Base-by-base conservation (phyloP, 2,329 filamentous ascomycete species). In the Colletotrichum brevisporum region DNA sequence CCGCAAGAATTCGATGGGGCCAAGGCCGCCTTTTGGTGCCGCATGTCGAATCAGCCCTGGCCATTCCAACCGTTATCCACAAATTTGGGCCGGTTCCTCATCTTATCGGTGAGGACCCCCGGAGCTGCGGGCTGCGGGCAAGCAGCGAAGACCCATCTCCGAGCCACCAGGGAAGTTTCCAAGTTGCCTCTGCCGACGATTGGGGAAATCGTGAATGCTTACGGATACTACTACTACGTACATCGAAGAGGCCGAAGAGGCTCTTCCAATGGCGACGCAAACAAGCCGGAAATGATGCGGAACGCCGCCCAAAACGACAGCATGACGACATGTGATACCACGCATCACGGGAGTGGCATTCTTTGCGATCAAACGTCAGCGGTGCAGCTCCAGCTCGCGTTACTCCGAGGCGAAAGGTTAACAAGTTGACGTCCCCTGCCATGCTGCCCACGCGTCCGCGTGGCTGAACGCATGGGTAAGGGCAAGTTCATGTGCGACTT, bases 101-200 rank as follows among this genome's bases (percentile, higher is more conserved):
- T 69, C 51, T 47, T 55, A 66, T 69, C 66, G 66, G 50, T 66
- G 62, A 69, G 18, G 50, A 50, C n/a, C 62, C 43, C 21, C 21
- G 21, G 21, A 24, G 21, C 21, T 24, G 21, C 31, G 31, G 31
- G 31, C 31, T 36, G 6, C 50, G 43, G 41, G 18, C 41, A 36
- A 53, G 61, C 61, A 58, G 12, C 56, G 12, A 50, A 50, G 55
- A 56, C 55, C 55, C 62, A 39, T 59, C 13, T 10, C 58, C 43
- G 18, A 55, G 55, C 43, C 43, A 50, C 62, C 43, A n/a, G 43
- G 13, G 27, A 39, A 39, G 56, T 13, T 26, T 26, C 39, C 48
- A 36, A 52, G 4, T 26, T 59, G 53, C 43, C 60, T 31, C 43
- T 64, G 15, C 36, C 24, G 18, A 43, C 18, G 31, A 36, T 36